Base-by-base conservation (phyloP, 257 asterid species). In the Solanum piurae region DNA sequence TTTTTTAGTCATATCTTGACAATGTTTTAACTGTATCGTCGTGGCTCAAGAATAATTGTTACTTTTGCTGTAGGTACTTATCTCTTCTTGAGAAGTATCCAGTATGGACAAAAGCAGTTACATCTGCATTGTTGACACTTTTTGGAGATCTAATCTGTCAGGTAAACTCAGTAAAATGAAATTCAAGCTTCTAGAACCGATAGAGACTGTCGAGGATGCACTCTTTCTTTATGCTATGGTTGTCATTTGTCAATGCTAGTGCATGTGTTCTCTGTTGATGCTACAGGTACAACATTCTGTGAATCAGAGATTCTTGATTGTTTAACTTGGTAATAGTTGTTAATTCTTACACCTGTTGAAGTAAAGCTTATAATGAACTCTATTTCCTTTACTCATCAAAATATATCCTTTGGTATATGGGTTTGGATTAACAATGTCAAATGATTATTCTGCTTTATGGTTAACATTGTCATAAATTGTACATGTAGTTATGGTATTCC, bases 41-140 rank as follows among this genome's bases (percentile, higher is more conserved):
- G 1, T 12, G 29, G 31, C 69, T 11, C 31, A 13, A 82, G 86
- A 82, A 49, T 82, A 49, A 49, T 42, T 87, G 38, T 38, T 34
- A 77, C 86, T 84, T 90, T 52, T 88, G n/a, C 85, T 91, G 77
- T 92, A 95, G 99, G 98, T 97, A 97, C 87, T 86, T 95, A 77
- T 90, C 95, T 86, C 98, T 97, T 87, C 97, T 97, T 87, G 98
- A 92, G 87, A 92, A 94, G 91, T 89, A 95, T 86, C 99, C 98
- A 21, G 95, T 95, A 90, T 88, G 91, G 90, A 97, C 99, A 34
- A 97, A 97, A 91, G 98, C 98, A 37, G 87, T 93, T 58, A 95
- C 98, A 34, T 93, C 98, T 33, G 96, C 98, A 69, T 12, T 95
- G 31, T 86, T 97, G 90, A 97, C 93, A 87, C 92, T 96, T 88